Percentiles rank a stretch among this genome's conserved stretches.
These are phyloP conservation scores for Ophiostoma sp. DNA, from an alignment of 2,329 filamentous ascomycete genomes.

Conservation along the genomic window DNA sequence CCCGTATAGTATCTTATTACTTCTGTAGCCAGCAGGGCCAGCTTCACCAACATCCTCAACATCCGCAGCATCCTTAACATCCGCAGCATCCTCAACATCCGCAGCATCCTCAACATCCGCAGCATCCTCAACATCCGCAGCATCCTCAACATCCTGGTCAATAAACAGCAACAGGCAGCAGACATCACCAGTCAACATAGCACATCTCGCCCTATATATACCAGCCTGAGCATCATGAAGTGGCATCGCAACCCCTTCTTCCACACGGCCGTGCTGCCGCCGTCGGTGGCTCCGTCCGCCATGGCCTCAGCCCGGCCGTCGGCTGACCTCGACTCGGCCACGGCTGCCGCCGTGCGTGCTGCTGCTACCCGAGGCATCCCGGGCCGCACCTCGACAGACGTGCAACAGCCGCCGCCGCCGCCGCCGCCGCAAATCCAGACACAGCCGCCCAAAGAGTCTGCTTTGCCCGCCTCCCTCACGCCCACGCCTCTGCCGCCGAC, in stretches of 20 bases:
- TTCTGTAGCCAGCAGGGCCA: not conserved
- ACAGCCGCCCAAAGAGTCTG: not conserved
- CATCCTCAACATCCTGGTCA: not conserved
- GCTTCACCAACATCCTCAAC: not conserved
- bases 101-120: not conserved
- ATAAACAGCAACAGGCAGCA: not conserved
- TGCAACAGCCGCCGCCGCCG: conserved; percentile 4
- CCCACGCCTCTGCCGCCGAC: not conserved
- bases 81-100: not conserved
- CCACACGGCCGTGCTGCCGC: conserved; percentile 27
- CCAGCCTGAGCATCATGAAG: conserved; percentile 22
- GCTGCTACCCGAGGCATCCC: not conserved
- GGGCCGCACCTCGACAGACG: not conserved
- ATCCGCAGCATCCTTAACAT: not conserved
- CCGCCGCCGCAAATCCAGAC: not conserved
- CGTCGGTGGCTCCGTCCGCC: conserved; percentile 25
- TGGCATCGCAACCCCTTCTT: conserved; percentile 29
- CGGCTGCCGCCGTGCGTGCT: conserved; percentile 10
- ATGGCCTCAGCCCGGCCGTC: conserved; percentile 23
- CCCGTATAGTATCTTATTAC: not conserved
- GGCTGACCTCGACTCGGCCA: conserved; percentile 23
- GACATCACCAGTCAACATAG: too few relatives aligned
- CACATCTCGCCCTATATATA: not conserved
- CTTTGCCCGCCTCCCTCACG: not conserved
- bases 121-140: not conserved